These are phyloP conservation scores for Neofusicoccum sp. DNA, from an alignment of 2,329 filamentous ascomycete genomes.

Conservation along the genomic window DNA sequence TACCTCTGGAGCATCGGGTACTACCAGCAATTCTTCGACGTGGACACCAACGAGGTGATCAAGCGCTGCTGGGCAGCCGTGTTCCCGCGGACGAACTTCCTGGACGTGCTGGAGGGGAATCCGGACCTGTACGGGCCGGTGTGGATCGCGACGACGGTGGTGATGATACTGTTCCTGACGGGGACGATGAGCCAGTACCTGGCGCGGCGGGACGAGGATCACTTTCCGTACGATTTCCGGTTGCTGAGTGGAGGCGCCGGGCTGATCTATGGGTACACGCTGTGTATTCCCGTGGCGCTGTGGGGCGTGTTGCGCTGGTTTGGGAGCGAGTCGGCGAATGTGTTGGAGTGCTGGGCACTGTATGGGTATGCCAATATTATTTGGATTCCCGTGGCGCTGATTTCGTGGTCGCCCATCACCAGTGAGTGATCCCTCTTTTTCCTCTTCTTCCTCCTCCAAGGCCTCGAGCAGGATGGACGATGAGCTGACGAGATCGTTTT, in stretches of 20 bases:
- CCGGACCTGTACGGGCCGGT: constrained; percentile 95
- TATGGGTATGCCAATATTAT: constrained; percentile 97
- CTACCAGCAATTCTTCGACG: constrained; percentile 98
- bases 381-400: constrained; percentile 91
- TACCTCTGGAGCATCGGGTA: constrained; percentile 90
- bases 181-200: constrained; percentile 94
- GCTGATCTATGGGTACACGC: constrained; percentile 90
- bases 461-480: not conserved
- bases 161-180: constrained; percentile 91
- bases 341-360: constrained; percentile 91
- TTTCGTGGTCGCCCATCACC: constrained; percentile 83
- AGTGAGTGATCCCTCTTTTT: constrained; percentile 38
- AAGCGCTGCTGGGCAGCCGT: constrained; percentile 84
- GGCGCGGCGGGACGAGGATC: constrained; percentile 61
- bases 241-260: constrained; percentile 85
- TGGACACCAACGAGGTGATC: constrained; percentile 88
- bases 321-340: constrained; percentile 85
- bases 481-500: not conserved
- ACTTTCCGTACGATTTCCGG: constrained; percentile 89
- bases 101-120: constrained; percentile 95
- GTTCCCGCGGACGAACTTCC: constrained; percentile 88
- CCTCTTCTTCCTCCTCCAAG: not conserved
- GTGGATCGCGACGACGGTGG: constrained; percentile 97
- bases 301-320: constrained; percentile 94
- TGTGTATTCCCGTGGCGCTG: constrained; percentile 73